phyloP scores from a whole-genome alignment of 2,329 filamentous ascomycete genomes.

The Sclerotinia sclerotiorum region DNA sequence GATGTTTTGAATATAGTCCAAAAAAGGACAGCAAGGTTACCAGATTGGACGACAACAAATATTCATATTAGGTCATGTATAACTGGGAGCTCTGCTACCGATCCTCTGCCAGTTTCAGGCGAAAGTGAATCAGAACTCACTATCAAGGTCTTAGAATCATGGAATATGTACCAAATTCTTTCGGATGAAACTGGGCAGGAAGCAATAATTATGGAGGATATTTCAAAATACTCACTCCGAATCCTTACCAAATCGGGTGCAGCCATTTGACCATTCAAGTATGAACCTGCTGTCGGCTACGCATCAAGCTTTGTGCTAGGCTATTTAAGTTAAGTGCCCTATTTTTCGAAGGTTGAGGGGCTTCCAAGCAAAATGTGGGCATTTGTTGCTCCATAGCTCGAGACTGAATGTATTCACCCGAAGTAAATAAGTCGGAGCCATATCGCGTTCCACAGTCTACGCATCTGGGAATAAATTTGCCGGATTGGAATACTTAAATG shows the following conservation, averaged over 20 bases:
- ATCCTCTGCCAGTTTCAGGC: no score
- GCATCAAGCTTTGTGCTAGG: no score
- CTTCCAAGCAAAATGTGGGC: rapidly evolving
- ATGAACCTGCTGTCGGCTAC: no score
- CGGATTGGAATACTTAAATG: no score
- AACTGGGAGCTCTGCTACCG: rapidly evolving
- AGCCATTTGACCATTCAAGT: no score
- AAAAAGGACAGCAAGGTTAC: background rate
- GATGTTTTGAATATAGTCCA: background rate
- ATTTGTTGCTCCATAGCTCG: rapidly evolving
- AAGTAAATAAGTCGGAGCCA: background rate
- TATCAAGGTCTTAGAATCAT: no score
- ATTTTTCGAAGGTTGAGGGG: background rate
- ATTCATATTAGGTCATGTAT: background rate
- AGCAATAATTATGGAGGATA: no score
- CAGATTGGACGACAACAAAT: background rate
- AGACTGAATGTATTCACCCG: background rate
- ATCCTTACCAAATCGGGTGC: no score
- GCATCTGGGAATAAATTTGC: background rate
- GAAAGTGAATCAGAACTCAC: no score
- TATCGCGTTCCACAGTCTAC: background rate
- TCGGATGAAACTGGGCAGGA: no score
- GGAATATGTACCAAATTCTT: no score
- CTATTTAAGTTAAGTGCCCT: background rate
- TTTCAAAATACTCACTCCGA: no score